Conservation (phyloP, 306 rosid species). For the Cicer pinnatifidum region DNA sequence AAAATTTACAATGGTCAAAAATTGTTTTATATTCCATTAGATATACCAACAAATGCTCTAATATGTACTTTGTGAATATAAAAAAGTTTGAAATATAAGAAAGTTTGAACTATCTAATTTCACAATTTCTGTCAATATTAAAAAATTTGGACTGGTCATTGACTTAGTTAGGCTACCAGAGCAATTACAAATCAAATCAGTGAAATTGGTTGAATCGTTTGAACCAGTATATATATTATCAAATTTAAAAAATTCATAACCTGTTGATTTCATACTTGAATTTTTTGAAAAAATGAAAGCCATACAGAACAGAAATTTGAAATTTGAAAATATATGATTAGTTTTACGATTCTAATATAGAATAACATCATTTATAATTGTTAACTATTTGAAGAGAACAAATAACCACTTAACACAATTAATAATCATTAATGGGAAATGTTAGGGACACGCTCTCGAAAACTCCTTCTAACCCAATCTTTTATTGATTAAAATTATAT, state of each 20-base stretch:
- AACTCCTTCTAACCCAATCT: too few species aligned
- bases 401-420: too few species aligned
- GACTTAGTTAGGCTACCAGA: neutral
- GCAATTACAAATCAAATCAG: neutral
- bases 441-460: too few species aligned
- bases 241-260: neutral
- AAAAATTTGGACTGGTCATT: neutral
- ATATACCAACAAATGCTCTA: neutral
- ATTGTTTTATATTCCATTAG: neutral
- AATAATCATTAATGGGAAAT: too few species aligned
- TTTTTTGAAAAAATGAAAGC: too few species aligned
- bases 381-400: neutral
- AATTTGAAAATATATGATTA: too few species aligned
- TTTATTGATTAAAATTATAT: too few species aligned
- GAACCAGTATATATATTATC: too few species aligned
- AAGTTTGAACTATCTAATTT: too few species aligned
- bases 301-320: too few species aligned
- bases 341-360: too few species aligned
- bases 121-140: neutral
- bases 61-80: neutral
- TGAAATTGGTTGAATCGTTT: neutral
- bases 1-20: slow-evolving; percentile 12
- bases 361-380: neutral
- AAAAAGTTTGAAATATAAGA: too few species aligned
- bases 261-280: neutral